Evolutionary conservation across 176 grass and related monocot genomes (phyloP), one percentile per base, ranked within the genome.

Genomic region (Metroxylon sagu): DNA sequence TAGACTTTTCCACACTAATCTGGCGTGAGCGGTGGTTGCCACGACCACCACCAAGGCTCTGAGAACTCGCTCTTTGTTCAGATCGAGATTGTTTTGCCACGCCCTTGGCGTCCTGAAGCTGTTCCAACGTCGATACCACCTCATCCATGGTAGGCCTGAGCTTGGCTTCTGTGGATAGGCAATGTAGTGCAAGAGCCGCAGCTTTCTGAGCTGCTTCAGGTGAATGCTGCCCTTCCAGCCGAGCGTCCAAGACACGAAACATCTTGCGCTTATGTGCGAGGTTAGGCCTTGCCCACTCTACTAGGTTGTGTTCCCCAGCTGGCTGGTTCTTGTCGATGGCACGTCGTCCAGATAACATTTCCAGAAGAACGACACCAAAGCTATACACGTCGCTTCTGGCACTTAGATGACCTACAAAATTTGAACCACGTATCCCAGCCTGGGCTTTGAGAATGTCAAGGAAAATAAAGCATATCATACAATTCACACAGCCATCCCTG

Each of bases 241-340:
- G 86, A 28, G 69, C 58, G 28, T 92, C 88, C 6, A 92, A 39
- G 51, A 92, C 80, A 21, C 80, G 88, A 39, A 80, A 81, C 72
- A 92, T 92, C 76, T 92, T 92, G 76, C 88, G 83, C 64, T 87
- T 92, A 26, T 92, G 76, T 25, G 79, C 75, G 61, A 92, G 79
- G 60, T 83, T 75, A 26, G 88, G 88, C 8, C 83, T 54, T 56
- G 88, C 76, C 88, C 88, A 87, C 56, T 92, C 80, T 5, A 92
- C 88, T 35, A 92, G 88, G 49, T 87, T 92, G 58, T 92, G 88
- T 60, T 92, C 83, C 2, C 64, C 88, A 25, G 80, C 73, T 15
- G 88, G 88, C 1, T 66, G 65, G 56, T 92, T 92, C 60, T 92
- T 83, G 80, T 92, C 88, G 21, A 87, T 77, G 27, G 88, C 79